Conservation (phyloP, 768 basidiomycete genomes). For the Leucosporidium yakuticum region DNA sequence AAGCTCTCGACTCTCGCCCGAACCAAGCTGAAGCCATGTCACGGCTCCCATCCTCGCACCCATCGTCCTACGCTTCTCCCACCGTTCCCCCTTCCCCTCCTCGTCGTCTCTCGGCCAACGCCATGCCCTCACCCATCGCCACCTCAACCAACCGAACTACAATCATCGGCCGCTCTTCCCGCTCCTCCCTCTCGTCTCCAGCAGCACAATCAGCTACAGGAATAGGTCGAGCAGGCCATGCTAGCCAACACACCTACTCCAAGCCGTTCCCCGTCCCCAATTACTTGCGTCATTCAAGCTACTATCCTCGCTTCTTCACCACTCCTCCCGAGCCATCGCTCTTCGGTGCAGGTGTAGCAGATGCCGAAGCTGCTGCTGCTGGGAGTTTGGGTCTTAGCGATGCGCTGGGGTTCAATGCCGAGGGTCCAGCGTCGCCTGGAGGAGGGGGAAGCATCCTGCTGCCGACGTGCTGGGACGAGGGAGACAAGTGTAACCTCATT, state of each 20-base stretch:
- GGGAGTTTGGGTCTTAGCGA: neutral
- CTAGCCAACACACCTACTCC: neutral
- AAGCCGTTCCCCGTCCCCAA: conserved; percentile 29
- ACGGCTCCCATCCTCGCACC: too few relatives aligned
- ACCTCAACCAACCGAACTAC: too few relatives aligned
- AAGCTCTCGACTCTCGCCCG: too few relatives aligned
- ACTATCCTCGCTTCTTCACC: conserved; percentile 21
- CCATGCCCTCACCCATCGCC: too few relatives aligned
- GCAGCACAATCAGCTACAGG: neutral
- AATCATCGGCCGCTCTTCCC: too few relatives aligned
- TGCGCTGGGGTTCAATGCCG: neutral
- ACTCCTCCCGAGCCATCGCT: conserved; percentile 2
- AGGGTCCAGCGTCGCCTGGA: neutral
- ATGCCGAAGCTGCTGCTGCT: neutral
- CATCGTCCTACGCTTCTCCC: too few relatives aligned
- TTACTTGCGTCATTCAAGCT: conserved; percentile 33
- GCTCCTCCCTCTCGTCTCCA: neutral
- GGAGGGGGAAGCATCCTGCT: conserved; percentile 8
- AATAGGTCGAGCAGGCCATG: too few relatives aligned
- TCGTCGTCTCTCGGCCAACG: too few relatives aligned
- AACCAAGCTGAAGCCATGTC: too few relatives aligned
- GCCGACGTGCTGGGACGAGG: conserved; percentile 22
- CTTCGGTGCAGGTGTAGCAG: neutral
- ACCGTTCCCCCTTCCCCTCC: too few relatives aligned
- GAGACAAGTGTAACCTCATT: conserved; percentile 25